These are phyloP conservation scores for Amoebophrya sp. DNA, from an alignment of 169 alveolate species.

Conservation along the genomic window DNA sequence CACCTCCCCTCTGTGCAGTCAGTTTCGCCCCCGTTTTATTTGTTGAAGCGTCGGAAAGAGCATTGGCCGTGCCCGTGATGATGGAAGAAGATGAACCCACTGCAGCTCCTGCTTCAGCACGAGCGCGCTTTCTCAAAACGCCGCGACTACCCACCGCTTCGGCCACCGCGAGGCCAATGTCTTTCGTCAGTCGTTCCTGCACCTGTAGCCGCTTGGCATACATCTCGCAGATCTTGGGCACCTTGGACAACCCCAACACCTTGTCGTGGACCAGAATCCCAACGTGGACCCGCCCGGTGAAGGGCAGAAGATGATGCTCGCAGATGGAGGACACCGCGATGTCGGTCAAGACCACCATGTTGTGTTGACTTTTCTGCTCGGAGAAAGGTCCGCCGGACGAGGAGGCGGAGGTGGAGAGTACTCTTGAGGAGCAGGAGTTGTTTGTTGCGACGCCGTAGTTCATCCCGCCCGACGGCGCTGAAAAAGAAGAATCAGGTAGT, in stretches of 20 bases:
- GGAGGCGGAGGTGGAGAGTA: too few species aligned
- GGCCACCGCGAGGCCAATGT: not conserved
- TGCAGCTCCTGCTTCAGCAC: not conserved
- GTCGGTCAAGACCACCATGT: not conserved
- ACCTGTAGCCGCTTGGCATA: not conserved
- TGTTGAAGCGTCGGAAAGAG: not conserved
- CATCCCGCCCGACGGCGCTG: too few species aligned
- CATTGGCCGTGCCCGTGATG: not conserved
- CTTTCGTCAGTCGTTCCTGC: not conserved
- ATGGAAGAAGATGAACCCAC: not conserved
- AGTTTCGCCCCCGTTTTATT: not conserved
- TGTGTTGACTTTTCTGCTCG: too few species aligned
- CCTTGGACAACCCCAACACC: not conserved
- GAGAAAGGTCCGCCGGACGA: too few species aligned
- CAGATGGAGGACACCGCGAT: not conserved
- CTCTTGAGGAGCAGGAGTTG: too few species aligned
- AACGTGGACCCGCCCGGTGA: not conserved
- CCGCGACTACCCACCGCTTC: not conserved
- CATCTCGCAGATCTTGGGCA: not conserved
- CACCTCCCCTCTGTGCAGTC: not conserved
- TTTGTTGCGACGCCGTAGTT: too few species aligned
- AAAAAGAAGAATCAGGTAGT: too few species aligned
- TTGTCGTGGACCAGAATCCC: not conserved
- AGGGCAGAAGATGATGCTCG: conserved; percentile 16
- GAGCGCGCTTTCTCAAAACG: not conserved